A percentile compares a stretch with the other conserved stretches of the same genome.
Conservation (phyloP, 495 filamentous ascomycete genomes). For the Clavariopsis aquatica region DNA sequence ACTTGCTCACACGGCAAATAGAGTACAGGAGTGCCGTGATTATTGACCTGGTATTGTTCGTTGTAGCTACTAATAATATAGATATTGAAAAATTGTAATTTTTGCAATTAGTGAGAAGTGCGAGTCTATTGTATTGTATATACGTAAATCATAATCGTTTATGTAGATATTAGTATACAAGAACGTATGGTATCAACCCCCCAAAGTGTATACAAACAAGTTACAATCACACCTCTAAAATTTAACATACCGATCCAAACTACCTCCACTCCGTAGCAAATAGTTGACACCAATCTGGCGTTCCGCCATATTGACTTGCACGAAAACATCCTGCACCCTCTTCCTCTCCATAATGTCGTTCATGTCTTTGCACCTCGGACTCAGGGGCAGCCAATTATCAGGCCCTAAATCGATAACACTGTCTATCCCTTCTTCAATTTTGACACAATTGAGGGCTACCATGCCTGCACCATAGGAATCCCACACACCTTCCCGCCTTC, state of each 20-base stretch:
- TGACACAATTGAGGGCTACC: conserved; percentile 27
- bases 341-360: conserved; percentile 12
- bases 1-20: background rate
- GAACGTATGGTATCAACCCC: background rate
- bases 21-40: too few species aligned
- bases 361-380: background rate
- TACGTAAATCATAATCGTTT: background rate
- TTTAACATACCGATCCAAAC: conserved; percentile 25
- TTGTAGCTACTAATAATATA: background rate
- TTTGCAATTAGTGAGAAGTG: too few species aligned
- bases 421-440: conserved; percentile 36
- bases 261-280: conserved; percentile 24
- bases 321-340: conserved; percentile 30
- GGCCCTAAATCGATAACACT: conserved; percentile 15
- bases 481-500: conserved; percentile 38
- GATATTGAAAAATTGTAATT: background rate
- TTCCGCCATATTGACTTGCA: conserved; percentile 30
- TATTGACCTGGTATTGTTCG: background rate
- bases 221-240: conserved; percentile 5
- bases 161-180: background rate
- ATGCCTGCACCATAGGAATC: conserved; percentile 34
- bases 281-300: conserved; percentile 26
- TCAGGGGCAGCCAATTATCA: conserved; percentile 29
- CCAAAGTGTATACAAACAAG: background rate
- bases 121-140: too few species aligned